These are phyloP conservation scores for Umbelopsis sp. DNA, from an alignment of 371 early-diverging fungal species.

Conservation along the genomic window DNA sequence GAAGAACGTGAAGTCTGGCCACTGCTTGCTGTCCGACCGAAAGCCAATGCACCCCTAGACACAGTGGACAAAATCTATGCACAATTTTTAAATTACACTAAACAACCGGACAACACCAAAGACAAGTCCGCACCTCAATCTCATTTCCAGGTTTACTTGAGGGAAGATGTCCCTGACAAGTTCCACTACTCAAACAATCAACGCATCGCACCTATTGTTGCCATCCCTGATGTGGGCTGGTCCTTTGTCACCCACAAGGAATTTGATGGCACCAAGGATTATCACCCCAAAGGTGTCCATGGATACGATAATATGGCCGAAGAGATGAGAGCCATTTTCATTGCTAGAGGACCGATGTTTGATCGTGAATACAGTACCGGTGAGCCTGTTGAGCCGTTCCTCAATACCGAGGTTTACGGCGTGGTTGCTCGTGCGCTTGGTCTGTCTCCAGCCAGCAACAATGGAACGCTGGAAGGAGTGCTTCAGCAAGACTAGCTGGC, in stretches of 20 bases:
- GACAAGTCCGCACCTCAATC: constrained; percentile 40
- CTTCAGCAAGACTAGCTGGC: not conserved
- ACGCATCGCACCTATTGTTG: constrained; percentile 77
- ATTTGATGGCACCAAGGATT: constrained; percentile 30
- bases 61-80: constrained; percentile 34
- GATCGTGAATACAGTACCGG: constrained; percentile 26
- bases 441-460: constrained; percentile 68
- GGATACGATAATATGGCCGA: constrained; percentile 82
- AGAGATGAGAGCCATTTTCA: constrained; percentile 89
- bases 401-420: constrained; percentile 78
- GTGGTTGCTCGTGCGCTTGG: constrained; percentile 68
- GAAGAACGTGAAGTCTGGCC: constrained; percentile 41
- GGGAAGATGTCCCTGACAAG: constrained; percentile 67
- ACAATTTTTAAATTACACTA: constrained; percentile 36
- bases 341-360: constrained; percentile 83
- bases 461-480: constrained; percentile 56
- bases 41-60: constrained; percentile 35
- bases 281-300: constrained; percentile 69
- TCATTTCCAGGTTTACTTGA: constrained; percentile 66
- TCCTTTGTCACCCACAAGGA: constrained; percentile 50
- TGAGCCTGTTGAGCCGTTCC: constrained; percentile 56
- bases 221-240: constrained; percentile 72
- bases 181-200: constrained; percentile 62
- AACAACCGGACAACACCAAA: constrained; percentile 34
- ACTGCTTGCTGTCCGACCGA: constrained; percentile 51